phyloP scores from a whole-genome alignment of 768 basidiomycete species.

The Lentinula lateritia region DNA sequence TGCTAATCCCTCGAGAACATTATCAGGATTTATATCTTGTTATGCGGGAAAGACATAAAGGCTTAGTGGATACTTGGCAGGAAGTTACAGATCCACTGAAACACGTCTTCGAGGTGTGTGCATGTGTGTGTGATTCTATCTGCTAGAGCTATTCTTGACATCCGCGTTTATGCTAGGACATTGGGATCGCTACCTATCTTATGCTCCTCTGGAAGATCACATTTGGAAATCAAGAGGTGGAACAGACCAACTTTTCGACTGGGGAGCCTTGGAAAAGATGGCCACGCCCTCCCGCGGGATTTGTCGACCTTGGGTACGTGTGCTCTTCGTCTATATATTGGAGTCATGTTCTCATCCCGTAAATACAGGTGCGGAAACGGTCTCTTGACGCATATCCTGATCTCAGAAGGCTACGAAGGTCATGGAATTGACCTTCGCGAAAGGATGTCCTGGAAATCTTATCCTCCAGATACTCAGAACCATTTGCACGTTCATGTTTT shows the following conservation, averaged over 20 bases:
- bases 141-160: background rate
- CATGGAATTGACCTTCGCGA: slow-evolving; percentile 83
- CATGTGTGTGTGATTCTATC: background rate
- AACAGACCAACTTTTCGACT: background rate
- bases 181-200: slow-evolving; percentile 90
- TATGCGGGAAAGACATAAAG: slow-evolving; percentile 81
- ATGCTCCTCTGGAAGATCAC: slow-evolving; percentile 87
- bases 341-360: background rate
- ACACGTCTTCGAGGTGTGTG: slow-evolving; percentile 79
- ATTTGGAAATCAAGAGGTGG: slow-evolving; percentile 26
- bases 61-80: slow-evolving; percentile 68
- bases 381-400: slow-evolving; percentile 82
- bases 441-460: slow-evolving; percentile 79
- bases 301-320: slow-evolving; percentile 80
- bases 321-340: background rate
- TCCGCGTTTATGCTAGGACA: slow-evolving; percentile 51
- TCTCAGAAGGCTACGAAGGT: slow-evolving; percentile 79
- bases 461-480: slow-evolving; percentile 56
- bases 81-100: slow-evolving; percentile 84
- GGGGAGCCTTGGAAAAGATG: slow-evolving; percentile 60
- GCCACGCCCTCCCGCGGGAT: slow-evolving; percentile 80
- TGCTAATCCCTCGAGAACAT: slow-evolving; percentile 61
- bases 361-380: slow-evolving; percentile 86
- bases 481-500: slow-evolving; percentile 66
- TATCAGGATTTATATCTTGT: slow-evolving; percentile 91